Evolutionary conservation across 148 eudicot genomes (phyloP).

Genomic region (Dianthus caryophyllus): DNA sequence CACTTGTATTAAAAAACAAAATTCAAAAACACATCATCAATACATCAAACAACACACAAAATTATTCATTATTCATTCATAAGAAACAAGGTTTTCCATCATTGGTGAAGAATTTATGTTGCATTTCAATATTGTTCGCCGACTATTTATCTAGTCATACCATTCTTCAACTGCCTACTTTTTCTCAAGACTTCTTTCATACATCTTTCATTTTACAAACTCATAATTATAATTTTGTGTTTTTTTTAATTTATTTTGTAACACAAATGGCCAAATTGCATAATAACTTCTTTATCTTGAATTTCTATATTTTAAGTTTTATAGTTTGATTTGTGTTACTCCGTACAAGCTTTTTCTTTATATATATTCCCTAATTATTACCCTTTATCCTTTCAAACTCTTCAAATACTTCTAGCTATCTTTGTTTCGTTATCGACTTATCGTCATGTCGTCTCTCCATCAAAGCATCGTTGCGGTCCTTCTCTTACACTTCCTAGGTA

Average conservation of each 20-base stretch:
- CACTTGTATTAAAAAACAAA: not conserved
- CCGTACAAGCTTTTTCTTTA: not conserved
- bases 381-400: not conserved
- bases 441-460: not conserved
- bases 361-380: not conserved
- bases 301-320: not conserved
- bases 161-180: conserved; percentile 12
- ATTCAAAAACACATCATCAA: not conserved
- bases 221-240: too few species aligned
- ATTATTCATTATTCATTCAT: not conserved
- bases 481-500: conserved; percentile 22
- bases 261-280: conserved; percentile 16
- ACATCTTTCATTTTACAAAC: not conserved
- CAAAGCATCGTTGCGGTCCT: not conserved
- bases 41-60: not conserved
- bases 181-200: conserved; percentile 9
- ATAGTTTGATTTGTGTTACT: not conserved
- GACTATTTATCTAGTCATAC: conserved; percentile 5
- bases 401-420: not conserved
- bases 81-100: not conserved
- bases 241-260: not conserved
- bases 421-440: not conserved
- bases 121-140: conserved; percentile 14
- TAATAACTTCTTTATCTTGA: conserved; percentile 4
- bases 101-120: conserved; percentile 2